These are phyloP conservation scores for Pseudopyricularia javanii DNA, from an alignment of 2,329 filamentous ascomycete species.

Conservation along the genomic window DNA sequence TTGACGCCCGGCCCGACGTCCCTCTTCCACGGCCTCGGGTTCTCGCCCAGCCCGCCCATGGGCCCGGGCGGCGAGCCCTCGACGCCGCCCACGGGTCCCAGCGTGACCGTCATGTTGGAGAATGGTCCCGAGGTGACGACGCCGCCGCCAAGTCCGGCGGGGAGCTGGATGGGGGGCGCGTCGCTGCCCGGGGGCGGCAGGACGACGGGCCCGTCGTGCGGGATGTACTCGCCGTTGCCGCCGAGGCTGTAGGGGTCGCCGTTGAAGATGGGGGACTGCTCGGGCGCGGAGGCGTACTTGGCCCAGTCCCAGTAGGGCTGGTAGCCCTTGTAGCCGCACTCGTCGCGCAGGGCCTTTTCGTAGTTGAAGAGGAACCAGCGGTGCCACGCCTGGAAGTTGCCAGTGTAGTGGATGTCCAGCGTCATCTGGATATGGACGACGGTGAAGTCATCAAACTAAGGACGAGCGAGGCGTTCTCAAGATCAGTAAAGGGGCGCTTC, in stretches of 20 bases:
- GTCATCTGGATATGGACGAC: slow-evolving; percentile 36
- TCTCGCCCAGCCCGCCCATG: slow-evolving; percentile 19
- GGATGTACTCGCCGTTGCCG: slow-evolving; percentile 27
- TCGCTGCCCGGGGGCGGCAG: slow-evolving; percentile 13
- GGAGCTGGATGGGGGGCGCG: slow-evolving; percentile 13
- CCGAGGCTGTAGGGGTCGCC: slow-evolving; percentile 32
- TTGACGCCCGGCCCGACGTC: slow-evolving; percentile 17
- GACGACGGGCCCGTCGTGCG: slow-evolving; percentile 17
- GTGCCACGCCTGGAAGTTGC: slow-evolving; percentile 22
- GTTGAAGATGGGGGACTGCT: slow-evolving; percentile 36
- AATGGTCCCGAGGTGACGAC: slow-evolving; percentile 34
- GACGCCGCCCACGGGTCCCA: slow-evolving; percentile 17
- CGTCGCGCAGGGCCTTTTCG: slow-evolving; percentile 16
- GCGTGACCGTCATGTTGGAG: slow-evolving; percentile 19
- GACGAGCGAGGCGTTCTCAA: too few species aligned
- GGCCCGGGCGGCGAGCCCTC: slow-evolving; percentile 8
- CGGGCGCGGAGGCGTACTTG: slow-evolving; percentile 27
- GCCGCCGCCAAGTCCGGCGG: slow-evolving; percentile 36
- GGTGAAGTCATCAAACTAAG: slow-evolving; percentile 31
- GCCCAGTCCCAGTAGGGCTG: slow-evolving; percentile 36
- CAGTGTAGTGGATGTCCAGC: slow-evolving; percentile 10
- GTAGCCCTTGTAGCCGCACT: slow-evolving; percentile 15
- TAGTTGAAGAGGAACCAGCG: slow-evolving; percentile 19
- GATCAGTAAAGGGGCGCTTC: background rate
- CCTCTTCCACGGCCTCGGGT: slow-evolving; percentile 20